Conservation (phyloP, 371 early-diverging fungal genomes). For the Mortierella sp. region DNA sequence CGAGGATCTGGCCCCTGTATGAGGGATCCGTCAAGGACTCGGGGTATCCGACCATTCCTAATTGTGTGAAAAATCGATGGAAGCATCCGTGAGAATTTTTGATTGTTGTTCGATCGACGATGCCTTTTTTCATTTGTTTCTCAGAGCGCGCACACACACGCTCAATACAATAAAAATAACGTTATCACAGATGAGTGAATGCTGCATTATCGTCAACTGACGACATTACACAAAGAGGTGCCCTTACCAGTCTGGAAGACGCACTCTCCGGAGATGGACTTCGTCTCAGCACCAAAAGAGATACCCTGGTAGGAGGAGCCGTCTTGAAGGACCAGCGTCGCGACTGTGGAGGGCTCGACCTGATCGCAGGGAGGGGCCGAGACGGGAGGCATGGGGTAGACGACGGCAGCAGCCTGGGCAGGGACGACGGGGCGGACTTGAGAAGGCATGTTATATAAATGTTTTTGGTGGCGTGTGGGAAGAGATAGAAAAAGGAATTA, state of each 20-base stretch:
- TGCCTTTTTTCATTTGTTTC: neutral
- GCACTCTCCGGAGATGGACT: conserved; percentile 94
- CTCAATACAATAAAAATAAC: neutral
- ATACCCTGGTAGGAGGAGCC: conserved; percentile 90
- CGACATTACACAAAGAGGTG: neutral
- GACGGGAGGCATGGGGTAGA: conserved; percentile 68
- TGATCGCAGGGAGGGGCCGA: conserved; percentile 64
- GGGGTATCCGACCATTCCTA: conserved; percentile 95
- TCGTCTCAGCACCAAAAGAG: conserved; percentile 93
- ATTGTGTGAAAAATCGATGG: conserved; percentile 62
- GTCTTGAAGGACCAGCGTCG: conserved; percentile 86
- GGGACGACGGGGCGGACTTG: conserved; percentile 28
- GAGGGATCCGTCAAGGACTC: conserved; percentile 97
- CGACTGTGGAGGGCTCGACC: conserved; percentile 64
- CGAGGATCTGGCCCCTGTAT: conserved; percentile 92
- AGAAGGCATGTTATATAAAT: conserved; percentile 34
- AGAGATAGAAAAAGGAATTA: conserved; percentile 6
- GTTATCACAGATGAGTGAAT: no score
- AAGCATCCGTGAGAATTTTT: conserved; percentile 24
- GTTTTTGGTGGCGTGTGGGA: conserved; percentile 10
- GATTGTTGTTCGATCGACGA: neutral
- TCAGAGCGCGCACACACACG: neutral
- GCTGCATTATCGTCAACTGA: neutral
- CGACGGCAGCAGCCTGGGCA: conserved; percentile 18
- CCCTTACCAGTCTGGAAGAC: conserved; percentile 95